These are phyloP conservation scores for Plantago ovata DNA, from an alignment of 257 asterid genomes.

Conservation along the genomic window DNA sequence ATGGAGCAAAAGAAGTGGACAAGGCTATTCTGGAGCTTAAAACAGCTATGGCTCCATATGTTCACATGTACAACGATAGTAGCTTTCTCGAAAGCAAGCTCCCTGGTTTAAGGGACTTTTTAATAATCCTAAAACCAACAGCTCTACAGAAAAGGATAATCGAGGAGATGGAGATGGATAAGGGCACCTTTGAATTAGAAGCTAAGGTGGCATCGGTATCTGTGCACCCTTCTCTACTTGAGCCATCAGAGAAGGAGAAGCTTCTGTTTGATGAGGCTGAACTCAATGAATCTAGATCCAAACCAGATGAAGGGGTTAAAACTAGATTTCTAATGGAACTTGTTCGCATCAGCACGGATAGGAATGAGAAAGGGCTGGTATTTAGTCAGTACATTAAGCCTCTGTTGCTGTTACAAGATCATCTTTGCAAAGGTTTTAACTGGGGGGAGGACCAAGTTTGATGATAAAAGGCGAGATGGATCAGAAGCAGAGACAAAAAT, in stretches of 20 bases:
- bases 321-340: slow-evolving; percentile 46
- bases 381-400: slow-evolving; percentile 53
- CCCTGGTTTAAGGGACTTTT: slow-evolving; percentile 53
- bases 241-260: slow-evolving; percentile 14
- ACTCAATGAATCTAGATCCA: slow-evolving; percentile 26
- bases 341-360: slow-evolving; percentile 31
- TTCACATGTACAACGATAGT: slow-evolving; percentile 56
- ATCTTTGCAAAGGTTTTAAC: slow-evolving; percentile 23
- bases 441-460: slow-evolving; percentile 38
- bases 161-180: slow-evolving; percentile 20
- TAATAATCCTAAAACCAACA: slow-evolving; percentile 43
- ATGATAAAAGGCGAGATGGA: slow-evolving; percentile 28
- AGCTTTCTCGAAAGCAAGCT: slow-evolving; percentile 40
- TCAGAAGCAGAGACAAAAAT: slow-evolving; percentile 31
- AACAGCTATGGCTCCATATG: slow-evolving; percentile 42
- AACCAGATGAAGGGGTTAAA: slow-evolving; percentile 39
- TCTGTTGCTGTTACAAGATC: slow-evolving; percentile 32
- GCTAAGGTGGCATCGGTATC: slow-evolving; percentile 38
- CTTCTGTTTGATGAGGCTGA: slow-evolving; percentile 21
- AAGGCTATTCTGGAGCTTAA: slow-evolving; percentile 35
- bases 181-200: slow-evolving; percentile 28
- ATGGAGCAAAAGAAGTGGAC: slow-evolving; percentile 15
- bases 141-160: slow-evolving; percentile 40
- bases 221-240: slow-evolving; percentile 43
- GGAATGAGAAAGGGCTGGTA: slow-evolving; percentile 44